Base-by-base conservation (phyloP, 1,284 basidiomycete genomes). In the Takashimella koratensis region DNA sequence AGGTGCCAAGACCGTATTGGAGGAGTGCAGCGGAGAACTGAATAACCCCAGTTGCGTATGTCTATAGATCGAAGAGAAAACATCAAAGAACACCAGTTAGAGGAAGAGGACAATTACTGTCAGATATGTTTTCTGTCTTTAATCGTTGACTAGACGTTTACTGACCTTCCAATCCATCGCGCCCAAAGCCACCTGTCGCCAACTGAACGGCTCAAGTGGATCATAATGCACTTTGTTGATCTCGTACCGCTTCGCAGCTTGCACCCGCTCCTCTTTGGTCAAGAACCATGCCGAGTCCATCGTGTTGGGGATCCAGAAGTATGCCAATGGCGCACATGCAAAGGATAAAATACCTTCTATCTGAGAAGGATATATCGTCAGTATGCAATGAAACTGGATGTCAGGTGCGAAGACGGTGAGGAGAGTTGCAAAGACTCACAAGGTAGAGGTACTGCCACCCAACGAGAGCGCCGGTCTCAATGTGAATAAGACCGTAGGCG, bases 1-100 rank as follows among this genome's bases (percentile, higher is more conserved):
- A 62, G 21, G 60, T 59, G 3, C 52, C 42, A 36, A 49, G 40
- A n/a, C 53, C 58, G 47, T 57, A 64, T 1, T 62, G 45, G 3
- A 49, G 55, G 20, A 56, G 49, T 30, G 67, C 64, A 30, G 53
- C 56, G 19, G 60, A 57, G 45, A 68, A 63, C 43, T 70, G 66
- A 26, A 60, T 58, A 2, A 57, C 50, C 4, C 55, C 62, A 12
- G 54, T 49, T 41, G 43, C 49, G 40, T 57, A 64, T 8, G 53
- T 54, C 55, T 57, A 45, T 12, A 16, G 20, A 21, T 16, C 4
- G 20, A n/a, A n/a, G n/a, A n/a, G n/a, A n/a, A n/a, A n/a, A n/a
- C 41, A 21, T 25, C 11, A 41, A n/a, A 41, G 45, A n/a, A n/a
- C n/a, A n/a, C n/a, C n/a, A n/a, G n/a, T n/a, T n/a, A n/a, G n/a